These are phyloP conservation scores for Mycosphaerella arachidis DNA, from an alignment of 2,329 filamentous ascomycete genomes.

Conservation along the genomic window DNA sequence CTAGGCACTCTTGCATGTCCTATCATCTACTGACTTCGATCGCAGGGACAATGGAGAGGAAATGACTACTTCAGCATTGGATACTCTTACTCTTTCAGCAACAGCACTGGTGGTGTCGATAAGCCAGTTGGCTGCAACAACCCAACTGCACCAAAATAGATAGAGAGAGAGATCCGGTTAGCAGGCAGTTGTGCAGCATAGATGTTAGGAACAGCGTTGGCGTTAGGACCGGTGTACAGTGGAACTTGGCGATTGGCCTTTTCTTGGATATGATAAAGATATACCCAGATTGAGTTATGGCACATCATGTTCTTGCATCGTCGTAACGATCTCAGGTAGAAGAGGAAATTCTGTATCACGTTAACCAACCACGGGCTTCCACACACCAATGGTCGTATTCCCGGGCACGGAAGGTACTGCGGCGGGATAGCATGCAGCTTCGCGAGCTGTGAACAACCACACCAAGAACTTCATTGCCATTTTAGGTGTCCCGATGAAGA, in stretches of 20 bases:
- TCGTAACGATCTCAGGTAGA: too few species aligned
- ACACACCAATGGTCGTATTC: neutral
- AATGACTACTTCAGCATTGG: constrained; percentile 22
- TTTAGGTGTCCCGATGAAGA: neutral
- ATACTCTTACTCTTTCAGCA: constrained; percentile 19
- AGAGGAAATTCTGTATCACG: neutral
- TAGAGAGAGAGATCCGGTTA: neutral
- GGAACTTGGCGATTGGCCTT: neutral
- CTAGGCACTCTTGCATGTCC: too few species aligned
- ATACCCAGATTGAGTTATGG: neutral
- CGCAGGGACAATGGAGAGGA: constrained; percentile 19
- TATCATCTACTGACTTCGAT: too few species aligned
- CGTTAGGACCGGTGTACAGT: neutral
- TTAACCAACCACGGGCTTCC: neutral
- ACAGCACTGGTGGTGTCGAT: constrained; percentile 14
- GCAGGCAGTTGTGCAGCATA: neutral
- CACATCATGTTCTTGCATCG: neutral
- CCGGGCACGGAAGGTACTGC: neutral
- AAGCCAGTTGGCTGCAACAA: constrained; percentile 13
- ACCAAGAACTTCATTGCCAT: neutral
- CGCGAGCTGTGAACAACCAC: neutral
- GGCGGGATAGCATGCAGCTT: neutral
- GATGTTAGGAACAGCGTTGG: neutral
- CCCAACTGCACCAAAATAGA: neutral
- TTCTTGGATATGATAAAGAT: neutral